phyloP scores from a whole-genome alignment of 2,329 filamentous ascomycete species.

The Fusarium newnesense region DNA sequence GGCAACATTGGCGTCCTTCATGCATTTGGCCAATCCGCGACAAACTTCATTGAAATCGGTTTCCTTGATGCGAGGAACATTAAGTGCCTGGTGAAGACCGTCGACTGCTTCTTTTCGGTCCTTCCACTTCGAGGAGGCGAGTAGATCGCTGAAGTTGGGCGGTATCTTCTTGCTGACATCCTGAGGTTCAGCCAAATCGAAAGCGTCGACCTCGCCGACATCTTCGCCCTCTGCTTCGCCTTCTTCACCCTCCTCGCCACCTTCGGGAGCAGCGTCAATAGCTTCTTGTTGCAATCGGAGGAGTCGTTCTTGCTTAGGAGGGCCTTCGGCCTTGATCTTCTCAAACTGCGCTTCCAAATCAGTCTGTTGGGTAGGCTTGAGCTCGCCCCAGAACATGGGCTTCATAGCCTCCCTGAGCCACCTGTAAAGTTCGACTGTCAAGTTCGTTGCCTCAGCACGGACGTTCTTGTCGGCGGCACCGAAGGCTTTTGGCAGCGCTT shows the following conservation, averaged over 20 bases:
- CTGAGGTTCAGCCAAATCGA: slow-evolving; percentile 85
- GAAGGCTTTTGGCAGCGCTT: slow-evolving; percentile 88
- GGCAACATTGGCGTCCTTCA: slow-evolving; percentile 98
- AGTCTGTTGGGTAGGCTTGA: slow-evolving; percentile 94
- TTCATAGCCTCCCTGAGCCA: slow-evolving; percentile 99
- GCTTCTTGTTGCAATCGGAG: slow-evolving; percentile 90
- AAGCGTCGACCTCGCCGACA: slow-evolving; percentile 77
- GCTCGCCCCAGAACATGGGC: slow-evolving; percentile 93
- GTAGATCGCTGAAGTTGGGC: slow-evolving; percentile 81
- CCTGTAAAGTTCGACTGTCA: slow-evolving; percentile 93
- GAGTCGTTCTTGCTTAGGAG: slow-evolving; percentile 90
- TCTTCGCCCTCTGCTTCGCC: slow-evolving; percentile 63
- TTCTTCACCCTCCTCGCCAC: slow-evolving; percentile 66
- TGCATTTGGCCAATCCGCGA: slow-evolving; percentile 87
- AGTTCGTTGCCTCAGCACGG: slow-evolving; percentile 88
- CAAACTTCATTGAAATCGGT: slow-evolving; percentile 87
- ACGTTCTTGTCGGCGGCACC: slow-evolving; percentile 99
- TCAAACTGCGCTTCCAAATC: slow-evolving; percentile 96
- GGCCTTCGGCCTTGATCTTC: slow-evolving; percentile 85
- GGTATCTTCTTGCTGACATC: slow-evolving; percentile 87
- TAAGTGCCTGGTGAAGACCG: slow-evolving; percentile 77
- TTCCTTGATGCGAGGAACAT: slow-evolving; percentile 92
- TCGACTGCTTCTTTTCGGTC: slow-evolving; percentile 96
- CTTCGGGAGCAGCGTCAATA: slow-evolving; percentile 74
- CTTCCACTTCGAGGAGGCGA: slow-evolving; percentile 97